phyloP scores from a whole-genome alignment of 345 rosid genomes.

The Hibiscus mutabilis region DNA sequence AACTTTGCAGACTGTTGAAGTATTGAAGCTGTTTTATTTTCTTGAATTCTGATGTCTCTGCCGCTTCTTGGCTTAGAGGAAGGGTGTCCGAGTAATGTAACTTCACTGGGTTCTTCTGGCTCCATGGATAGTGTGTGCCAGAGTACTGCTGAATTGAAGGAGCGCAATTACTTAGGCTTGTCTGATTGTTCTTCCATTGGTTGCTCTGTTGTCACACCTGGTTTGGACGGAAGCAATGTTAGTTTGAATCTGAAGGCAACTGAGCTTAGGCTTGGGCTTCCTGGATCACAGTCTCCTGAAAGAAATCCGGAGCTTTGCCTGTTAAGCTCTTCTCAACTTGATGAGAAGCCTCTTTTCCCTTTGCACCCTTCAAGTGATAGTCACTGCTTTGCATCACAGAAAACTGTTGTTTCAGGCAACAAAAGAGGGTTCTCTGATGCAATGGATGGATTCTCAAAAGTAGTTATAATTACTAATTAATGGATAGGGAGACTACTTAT shows the following conservation, averaged over 20 bases:
- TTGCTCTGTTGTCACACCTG: slow-evolving; percentile 27
- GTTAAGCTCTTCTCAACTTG: slow-evolving; percentile 25
- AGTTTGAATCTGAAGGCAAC: slow-evolving; percentile 58
- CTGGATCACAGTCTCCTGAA: slow-evolving; percentile 56
- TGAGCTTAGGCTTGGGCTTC: slow-evolving; percentile 69
- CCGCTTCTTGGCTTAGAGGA: slow-evolving; percentile 42
- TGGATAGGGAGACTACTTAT: slow-evolving; percentile 1
- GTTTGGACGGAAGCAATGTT: slow-evolving; percentile 26
- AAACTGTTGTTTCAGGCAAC: slow-evolving; percentile 43
- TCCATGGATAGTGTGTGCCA: slow-evolving; percentile 35
- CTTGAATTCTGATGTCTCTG: slow-evolving; percentile 42
- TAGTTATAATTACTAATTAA: slow-evolving; percentile 6
- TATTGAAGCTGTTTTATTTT: background rate
- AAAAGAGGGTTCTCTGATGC: slow-evolving; percentile 67
- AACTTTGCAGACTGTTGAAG: slow-evolving; percentile 19
- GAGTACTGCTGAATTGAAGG: slow-evolving; percentile 33
- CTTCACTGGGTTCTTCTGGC: slow-evolving; percentile 34
- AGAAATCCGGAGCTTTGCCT: slow-evolving; percentile 33
- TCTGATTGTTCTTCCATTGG: slow-evolving; percentile 45
- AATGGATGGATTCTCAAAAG: slow-evolving; percentile 51
- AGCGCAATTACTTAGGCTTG: slow-evolving; percentile 52
- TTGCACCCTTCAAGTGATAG: slow-evolving; percentile 44
- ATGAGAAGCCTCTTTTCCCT: slow-evolving; percentile 58
- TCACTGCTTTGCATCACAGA: slow-evolving; percentile 30
- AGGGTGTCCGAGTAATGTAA: slow-evolving; percentile 39